These are phyloP conservation scores for Linum lewisii DNA, from an alignment of 345 rosid species.

Conservation along the genomic window DNA sequence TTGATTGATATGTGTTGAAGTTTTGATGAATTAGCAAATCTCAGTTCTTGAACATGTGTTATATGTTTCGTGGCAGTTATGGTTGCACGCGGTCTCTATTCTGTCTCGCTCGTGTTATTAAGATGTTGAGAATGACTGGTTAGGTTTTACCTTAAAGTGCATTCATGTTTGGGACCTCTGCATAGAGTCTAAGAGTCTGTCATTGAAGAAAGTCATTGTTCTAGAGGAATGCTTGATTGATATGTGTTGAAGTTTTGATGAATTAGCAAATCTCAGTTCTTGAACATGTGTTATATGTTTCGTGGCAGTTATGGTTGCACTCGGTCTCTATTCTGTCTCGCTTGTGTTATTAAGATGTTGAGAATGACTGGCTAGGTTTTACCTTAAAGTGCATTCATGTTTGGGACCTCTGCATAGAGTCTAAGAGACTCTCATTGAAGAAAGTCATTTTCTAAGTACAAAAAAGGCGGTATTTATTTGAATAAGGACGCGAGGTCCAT, in stretches of 20 bases:
- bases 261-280: background rate
- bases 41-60: too few species aligned
- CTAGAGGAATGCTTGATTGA: background rate
- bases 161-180: background rate
- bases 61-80: too few species aligned
- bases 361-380: background rate
- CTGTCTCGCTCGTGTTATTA: background rate
- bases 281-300: too few species aligned
- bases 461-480: too few species aligned
- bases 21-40: background rate
- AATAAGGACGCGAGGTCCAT: too few species aligned
- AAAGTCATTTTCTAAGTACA: background rate
- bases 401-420: background rate
- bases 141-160: background rate
- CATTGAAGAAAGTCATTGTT: background rate
- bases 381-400: background rate
- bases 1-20: background rate
- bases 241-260: background rate
- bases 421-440: background rate
- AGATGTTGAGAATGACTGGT: background rate
- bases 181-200: background rate
- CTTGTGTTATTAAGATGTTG: background rate
- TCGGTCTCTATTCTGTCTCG: too few species aligned
- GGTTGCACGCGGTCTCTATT: too few species aligned
- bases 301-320: too few species aligned